phyloP scores from a whole-genome alignment of 352 stramenopile genomes.

The Phytophthora multivora region DNA sequence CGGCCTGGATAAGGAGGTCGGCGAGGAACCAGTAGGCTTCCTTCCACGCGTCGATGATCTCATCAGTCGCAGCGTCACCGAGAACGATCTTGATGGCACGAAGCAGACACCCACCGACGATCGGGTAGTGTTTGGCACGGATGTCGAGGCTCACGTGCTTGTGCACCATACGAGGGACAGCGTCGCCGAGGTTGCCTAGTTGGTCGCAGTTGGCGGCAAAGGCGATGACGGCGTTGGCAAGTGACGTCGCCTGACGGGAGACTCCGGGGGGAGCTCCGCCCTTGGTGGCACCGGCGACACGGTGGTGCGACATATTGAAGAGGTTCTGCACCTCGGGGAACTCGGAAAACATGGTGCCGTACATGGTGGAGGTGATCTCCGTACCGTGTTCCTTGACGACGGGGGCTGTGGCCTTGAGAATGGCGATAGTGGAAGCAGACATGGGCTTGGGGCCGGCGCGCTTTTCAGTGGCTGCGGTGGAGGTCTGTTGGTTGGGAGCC shows the following conservation, averaged over 20 bases:
- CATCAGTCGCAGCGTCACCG: constrained; percentile 54
- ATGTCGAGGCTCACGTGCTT: constrained; percentile 71
- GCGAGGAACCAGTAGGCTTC: constrained; percentile 65
- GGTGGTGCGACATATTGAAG: constrained; percentile 79
- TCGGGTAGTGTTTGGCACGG: constrained; percentile 68
- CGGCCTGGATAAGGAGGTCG: constrained; percentile 62
- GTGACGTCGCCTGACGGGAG: constrained; percentile 49
- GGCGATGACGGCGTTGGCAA: constrained; percentile 60
- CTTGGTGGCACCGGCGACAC: constrained; percentile 42
- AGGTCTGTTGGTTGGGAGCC: constrained; percentile 20
- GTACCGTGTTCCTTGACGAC: constrained; percentile 66
- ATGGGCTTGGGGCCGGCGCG: constrained; percentile 30
- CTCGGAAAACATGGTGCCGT: constrained; percentile 66
- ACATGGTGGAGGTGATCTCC: constrained; percentile 73
- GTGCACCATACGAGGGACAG: constrained; percentile 62
- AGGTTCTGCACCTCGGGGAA: constrained; percentile 66
- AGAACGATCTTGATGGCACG: constrained; percentile 63
- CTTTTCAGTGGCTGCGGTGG: background rate
- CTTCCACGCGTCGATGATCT: constrained; percentile 62
- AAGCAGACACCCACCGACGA: constrained; percentile 64
- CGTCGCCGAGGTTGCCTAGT: constrained; percentile 48
- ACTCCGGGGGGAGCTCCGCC: constrained; percentile 21
- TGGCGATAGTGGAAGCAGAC: constrained; percentile 45
- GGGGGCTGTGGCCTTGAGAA: constrained; percentile 70
- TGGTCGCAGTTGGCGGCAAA: constrained; percentile 73